Base-by-base conservation (phyloP, 75 land plant species). In the Sequoiadendron giganteum region DNA sequence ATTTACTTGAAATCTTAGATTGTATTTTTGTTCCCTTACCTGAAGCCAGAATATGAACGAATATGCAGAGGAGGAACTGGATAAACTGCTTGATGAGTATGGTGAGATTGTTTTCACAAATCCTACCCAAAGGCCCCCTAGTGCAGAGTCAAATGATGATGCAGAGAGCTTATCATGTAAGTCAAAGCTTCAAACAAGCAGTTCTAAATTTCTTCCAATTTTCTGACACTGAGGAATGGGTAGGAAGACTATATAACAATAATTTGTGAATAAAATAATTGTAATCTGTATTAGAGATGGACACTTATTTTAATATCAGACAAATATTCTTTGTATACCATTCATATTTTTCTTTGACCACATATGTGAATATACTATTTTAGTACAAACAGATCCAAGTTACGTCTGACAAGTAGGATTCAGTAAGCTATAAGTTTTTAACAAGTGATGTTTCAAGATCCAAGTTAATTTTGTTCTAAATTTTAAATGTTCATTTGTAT, bases 131-230 rank as follows among this genome's bases (percentile, higher is more conserved):
- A 92, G 90, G 88, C 40, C 93, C 70, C 87, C 91, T 40, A 89
- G 86, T 88, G 93, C 91, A 1, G 97, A 93, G 85, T 89, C 92
- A 77, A 94, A 95, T 86, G 98, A 96, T 89, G 99, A 97, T 91
- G 92, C 97, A 28, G 95, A 97, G 90, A 92, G 98, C 89, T 87
- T 97, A 76, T 93, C 99, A 84, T 94, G 99, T 97, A 89, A 95
- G 99, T 80, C 80, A 52, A 78, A 61, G 86, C 13, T 6, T 55
- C 39, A 58, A 4, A 32, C 42, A 36, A 45, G 21, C 40, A 85
- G 38, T 85, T 10, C 14, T 55, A 32, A 56, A 54, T 34, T 85
- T 32, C 25, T 85, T 54, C 7, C 32, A 45, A 45, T 82, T 45
- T 85, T 65, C 21, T 72, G 81, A 56, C 21, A 21, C 25, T 14